These are phyloP conservation scores for Colletotrichum coccodes DNA, from an alignment of 2,329 filamentous ascomycete genomes.

Conservation along the genomic window DNA sequence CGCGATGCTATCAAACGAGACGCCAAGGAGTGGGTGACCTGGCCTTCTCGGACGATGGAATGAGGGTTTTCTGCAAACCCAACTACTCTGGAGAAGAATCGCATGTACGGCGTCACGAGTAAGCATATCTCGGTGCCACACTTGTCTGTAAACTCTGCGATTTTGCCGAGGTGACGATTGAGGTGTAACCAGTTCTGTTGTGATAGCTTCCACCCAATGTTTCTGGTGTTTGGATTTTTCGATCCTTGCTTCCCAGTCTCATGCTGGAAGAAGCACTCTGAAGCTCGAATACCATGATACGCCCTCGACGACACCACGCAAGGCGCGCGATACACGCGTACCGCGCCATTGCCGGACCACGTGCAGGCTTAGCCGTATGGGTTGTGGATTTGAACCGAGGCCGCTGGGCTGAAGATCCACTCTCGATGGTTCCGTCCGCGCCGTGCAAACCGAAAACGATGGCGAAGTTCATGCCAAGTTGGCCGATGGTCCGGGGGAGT, in stretches of 20 bases:
- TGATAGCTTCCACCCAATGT: background rate
- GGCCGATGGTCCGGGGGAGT: background rate
- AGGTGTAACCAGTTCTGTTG: background rate
- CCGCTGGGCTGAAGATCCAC: conserved; percentile 5
- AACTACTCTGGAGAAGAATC: background rate
- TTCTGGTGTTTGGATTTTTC: too few relatives aligned
- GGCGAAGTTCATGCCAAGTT: background rate
- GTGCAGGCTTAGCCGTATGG: background rate
- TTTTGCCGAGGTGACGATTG: background rate
- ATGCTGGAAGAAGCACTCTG: too few relatives aligned
- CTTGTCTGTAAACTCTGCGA: background rate
- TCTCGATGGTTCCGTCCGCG: background rate
- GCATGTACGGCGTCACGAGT: background rate
- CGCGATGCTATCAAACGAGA: background rate
- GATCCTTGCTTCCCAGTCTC: too few relatives aligned
- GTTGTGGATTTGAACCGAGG: conserved; percentile 7
- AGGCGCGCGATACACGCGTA: background rate
- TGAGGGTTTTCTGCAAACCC: too few relatives aligned
- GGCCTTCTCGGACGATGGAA: background rate
- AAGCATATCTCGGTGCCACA: background rate
- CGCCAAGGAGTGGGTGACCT: background rate
- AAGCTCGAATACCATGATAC: background rate
- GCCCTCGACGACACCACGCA: background rate
- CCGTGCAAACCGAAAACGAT: background rate
- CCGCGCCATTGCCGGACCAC: background rate